Evolutionary conservation across 2,329 filamentous ascomycete species (phyloP), one percentile per base, ranked within the genome.

Genomic region (Coleophoma cylindrospora): DNA sequence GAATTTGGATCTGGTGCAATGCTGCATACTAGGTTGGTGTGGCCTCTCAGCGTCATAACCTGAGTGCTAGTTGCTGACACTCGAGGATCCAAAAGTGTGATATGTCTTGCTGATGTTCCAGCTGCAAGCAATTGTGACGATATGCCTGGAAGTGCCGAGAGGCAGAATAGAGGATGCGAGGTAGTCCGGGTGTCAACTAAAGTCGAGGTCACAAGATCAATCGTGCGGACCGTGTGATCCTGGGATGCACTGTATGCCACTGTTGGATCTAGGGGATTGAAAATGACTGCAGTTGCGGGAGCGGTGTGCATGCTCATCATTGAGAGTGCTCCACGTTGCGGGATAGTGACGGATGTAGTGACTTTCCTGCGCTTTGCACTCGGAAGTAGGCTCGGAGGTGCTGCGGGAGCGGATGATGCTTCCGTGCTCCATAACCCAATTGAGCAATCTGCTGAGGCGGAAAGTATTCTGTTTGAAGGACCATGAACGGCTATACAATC

Each of bases 31-130:
- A 80, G 80, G 72, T 96, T 96, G 52, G 83, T 83, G 71, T 97
- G 92, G 1, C 92, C 92, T 34, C 90, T 81, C 17, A 96, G 80
- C n/a, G 90, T 96, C 83, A 96, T 89, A 38, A 90, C 89, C 11
- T 86, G 83, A 21, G 92, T 87, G 1, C 84, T 80, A 1, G 83
- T 80, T 3, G 90, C 87, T 3, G 84, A 87, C 32, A 82, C 86
- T 48, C 94, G 83, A 3, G 92, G 92, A 67, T 99, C 94, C 58
- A 97, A 81, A n/a, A 99, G 79, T 1, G 90, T 92, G 64, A 99
- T 88, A 70, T 95, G 89, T 50, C 91, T 80, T 19, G 89, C 89
- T 14, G 86, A 86, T 2, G 89, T 95, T 52, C 91, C 94, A 19
- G 89, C 86, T 3, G 82, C 82, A 49, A 86, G 68, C 21, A 83